These are phyloP conservation scores for Nakaseomyces kungkrabaensis DNA, from an alignment of 1,139 yeast species.

Conservation along the genomic window DNA sequence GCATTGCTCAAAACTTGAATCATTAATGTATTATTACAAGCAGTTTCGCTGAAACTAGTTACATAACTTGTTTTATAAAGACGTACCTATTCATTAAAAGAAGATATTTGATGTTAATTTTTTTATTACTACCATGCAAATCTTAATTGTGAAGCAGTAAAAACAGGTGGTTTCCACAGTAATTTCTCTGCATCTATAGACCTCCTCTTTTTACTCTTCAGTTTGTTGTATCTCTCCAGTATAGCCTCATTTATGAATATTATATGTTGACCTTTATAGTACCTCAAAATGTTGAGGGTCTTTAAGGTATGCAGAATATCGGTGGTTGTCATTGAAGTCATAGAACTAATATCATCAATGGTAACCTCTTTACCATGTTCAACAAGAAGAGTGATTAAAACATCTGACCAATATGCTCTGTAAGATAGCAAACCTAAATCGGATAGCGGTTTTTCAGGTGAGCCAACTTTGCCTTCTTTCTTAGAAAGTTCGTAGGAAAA, in stretches of 20 bases:
- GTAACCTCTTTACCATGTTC: slow-evolving; percentile 67
- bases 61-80: neutral
- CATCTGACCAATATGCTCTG: slow-evolving; percentile 95
- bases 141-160: slow-evolving; percentile 89
- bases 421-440: slow-evolving; percentile 89
- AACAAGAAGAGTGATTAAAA: slow-evolving; percentile 62
- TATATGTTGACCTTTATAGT: slow-evolving; percentile 93
- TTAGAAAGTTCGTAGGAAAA: slow-evolving; percentile 85
- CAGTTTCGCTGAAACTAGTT: neutral
- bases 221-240: slow-evolving; percentile 62
- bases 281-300: slow-evolving; percentile 78
- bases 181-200: slow-evolving; percentile 63
- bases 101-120: neutral
- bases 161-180: slow-evolving; percentile 91
- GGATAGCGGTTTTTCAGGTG: slow-evolving; percentile 94
- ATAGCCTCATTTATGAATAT: slow-evolving; percentile 83
- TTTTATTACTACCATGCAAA: slow-evolving; percentile 70
- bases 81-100: neutral
- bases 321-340: slow-evolving; percentile 92
- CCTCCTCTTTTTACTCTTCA: slow-evolving; percentile 66
- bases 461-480: slow-evolving; percentile 82
- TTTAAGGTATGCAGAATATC: slow-evolving; percentile 91
- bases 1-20: neutral
- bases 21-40: neutral
- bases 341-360: slow-evolving; percentile 79